Conservation (phyloP, 352 stramenopile genomes). For the Phytophthora chlamydospora region DNA sequence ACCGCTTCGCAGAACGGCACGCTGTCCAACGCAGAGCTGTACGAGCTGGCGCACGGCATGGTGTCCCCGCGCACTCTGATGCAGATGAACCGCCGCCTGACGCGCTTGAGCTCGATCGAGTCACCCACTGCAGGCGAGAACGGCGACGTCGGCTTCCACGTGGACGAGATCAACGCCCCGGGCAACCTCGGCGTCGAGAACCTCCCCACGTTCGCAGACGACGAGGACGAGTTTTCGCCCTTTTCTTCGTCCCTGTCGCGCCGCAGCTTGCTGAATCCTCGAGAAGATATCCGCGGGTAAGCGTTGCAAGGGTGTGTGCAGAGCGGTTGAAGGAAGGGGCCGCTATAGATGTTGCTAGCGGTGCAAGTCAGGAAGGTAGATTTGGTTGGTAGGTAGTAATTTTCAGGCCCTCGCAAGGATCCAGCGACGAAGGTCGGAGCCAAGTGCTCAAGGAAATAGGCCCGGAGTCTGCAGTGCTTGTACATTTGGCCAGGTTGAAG, state of each 20-base stretch:
- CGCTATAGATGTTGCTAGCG: slow-evolving; percentile 12
- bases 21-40: slow-evolving; percentile 78
- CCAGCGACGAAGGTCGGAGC: background rate
- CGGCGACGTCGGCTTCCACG: slow-evolving; percentile 30
- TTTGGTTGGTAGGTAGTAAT: slow-evolving; percentile 7
- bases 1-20: slow-evolving; percentile 28
- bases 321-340: background rate
- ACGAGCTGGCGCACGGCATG: slow-evolving; percentile 81
- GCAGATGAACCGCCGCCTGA: slow-evolving; percentile 70
- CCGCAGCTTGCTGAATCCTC: slow-evolving; percentile 47
- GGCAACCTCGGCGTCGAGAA: slow-evolving; percentile 40
- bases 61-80: slow-evolving; percentile 73
- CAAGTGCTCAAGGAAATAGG: slow-evolving; percentile 26
- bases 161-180: slow-evolving; percentile 55
- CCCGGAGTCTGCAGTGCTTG: slow-evolving; percentile 15
- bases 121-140: slow-evolving; percentile 57
- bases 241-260: slow-evolving; percentile 38
- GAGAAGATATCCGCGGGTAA: slow-evolving; percentile 53
- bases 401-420: slow-evolving; percentile 6
- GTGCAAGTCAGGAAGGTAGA: slow-evolving; percentile 10
- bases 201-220: slow-evolving; percentile 31
- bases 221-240: slow-evolving; percentile 44
- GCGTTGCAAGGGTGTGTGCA: background rate
- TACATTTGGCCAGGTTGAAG: background rate
- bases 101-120: slow-evolving; percentile 73